Conservation (phyloP, 257 asterid genomes). For the Nicotiana sylvestris region DNA sequence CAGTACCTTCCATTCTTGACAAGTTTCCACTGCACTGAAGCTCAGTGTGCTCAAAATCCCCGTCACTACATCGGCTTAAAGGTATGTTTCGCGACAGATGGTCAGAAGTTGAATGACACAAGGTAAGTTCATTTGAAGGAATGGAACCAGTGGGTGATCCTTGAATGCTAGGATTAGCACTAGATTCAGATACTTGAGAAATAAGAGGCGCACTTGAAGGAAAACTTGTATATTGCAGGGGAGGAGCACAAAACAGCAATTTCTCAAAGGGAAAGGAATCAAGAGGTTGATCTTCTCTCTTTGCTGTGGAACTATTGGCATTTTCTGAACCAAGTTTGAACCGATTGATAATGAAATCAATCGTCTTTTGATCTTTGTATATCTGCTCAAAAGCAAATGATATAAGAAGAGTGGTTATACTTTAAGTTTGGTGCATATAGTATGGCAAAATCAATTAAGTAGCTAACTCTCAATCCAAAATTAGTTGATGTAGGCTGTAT, state of each 20-base stretch:
- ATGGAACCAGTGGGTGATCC: conserved; percentile 59
- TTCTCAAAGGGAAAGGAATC: conserved; percentile 21
- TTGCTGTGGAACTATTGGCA: conserved; percentile 18
- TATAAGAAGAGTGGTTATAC: background rate
- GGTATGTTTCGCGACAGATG: conserved; percentile 19
- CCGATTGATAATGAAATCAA: conserved; percentile 40
- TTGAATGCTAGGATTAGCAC: conserved; percentile 43
- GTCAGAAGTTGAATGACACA: conserved; percentile 20
- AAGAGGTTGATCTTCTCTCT: conserved; percentile 14
- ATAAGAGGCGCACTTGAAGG: background rate
- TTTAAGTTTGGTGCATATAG: background rate
- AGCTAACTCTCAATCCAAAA: background rate
- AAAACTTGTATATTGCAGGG: conserved; percentile 11
- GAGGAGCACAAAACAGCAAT: conserved; percentile 22
- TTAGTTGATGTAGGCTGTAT: background rate
- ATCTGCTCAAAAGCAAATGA: conserved; percentile 35
- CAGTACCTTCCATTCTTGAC: conserved; percentile 20
- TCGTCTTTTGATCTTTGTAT: conserved; percentile 43
- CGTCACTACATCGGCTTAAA: conserved; percentile 28
- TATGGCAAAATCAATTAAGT: background rate
- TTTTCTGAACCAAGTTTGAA: conserved; percentile 31
- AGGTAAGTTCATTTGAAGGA: conserved; percentile 37
- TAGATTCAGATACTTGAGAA: conserved; percentile 29
- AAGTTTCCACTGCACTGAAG: conserved; percentile 19
- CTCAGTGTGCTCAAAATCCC: conserved; percentile 18